A percentile compares a stretch with the other conserved stretches of the same genome.
Evolutionary conservation across 2,329 filamentous ascomycete species (phyloP).

Genomic region (Huntiella omanensis): DNA sequence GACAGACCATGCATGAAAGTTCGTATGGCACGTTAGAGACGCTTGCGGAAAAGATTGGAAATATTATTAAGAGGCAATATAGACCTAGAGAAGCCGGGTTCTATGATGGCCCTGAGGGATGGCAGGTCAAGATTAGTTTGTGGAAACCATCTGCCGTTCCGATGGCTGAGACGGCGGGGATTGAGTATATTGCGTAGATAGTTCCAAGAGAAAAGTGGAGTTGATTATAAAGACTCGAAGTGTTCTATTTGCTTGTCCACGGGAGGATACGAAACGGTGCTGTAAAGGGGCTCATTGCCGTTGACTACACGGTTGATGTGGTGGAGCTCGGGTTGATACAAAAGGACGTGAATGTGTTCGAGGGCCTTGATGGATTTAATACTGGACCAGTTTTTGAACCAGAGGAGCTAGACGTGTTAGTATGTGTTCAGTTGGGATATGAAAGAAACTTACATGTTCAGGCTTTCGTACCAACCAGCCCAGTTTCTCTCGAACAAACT

Average conservation of each 20-base stretch:
- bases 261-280: too few relatives aligned
- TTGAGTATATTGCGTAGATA: constrained; percentile 26
- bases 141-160: constrained; percentile 59
- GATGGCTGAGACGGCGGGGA: constrained; percentile 50
- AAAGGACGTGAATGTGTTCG: constrained; percentile 91
- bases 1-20: constrained; percentile 33
- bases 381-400: constrained; percentile 56
- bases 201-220: too few relatives aligned
- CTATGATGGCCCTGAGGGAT: constrained; percentile 16
- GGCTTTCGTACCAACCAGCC: constrained; percentile 37
- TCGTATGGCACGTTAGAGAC: constrained; percentile 46
- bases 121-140: constrained; percentile 40
- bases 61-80: constrained; percentile 27
- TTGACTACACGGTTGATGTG: constrained; percentile 55
- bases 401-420: constrained; percentile 17
- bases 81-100: neutral
- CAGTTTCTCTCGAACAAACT: constrained; percentile 40
- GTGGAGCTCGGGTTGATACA: constrained; percentile 52
- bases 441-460: constrained; percentile 28
- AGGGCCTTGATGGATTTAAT: constrained; percentile 74
- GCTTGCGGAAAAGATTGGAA: constrained; percentile 30
- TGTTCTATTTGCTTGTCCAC: too few relatives aligned
- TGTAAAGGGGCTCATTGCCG: constrained; percentile 49
- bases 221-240: too few relatives aligned
- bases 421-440: neutral